These are phyloP conservation scores for Trypanosoma melophagium DNA, from an alignment of 208 protist species.

Conservation along the genomic window DNA sequence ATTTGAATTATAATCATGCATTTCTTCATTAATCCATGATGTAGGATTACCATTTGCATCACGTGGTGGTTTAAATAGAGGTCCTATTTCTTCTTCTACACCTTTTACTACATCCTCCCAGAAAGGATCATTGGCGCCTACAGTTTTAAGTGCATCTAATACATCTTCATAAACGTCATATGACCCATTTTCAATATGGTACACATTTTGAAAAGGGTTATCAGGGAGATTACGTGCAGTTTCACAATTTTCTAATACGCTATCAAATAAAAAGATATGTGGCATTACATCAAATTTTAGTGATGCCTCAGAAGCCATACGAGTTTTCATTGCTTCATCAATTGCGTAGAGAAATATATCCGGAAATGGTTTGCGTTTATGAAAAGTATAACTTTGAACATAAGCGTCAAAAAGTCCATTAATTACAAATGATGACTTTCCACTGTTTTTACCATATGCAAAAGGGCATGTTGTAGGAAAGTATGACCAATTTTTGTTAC, in stretches of 20 bases:
- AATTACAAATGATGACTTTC: constrained; percentile 52
- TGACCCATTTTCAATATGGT: constrained; percentile 63
- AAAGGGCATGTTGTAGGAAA: constrained; percentile 60
- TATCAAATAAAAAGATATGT: constrained; percentile 81
- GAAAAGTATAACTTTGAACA: constrained; percentile 66
- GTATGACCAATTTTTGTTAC: constrained; percentile 40
- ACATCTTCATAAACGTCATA: constrained; percentile 73
- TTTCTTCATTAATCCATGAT: constrained; percentile 76
- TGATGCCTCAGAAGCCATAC: constrained; percentile 57
- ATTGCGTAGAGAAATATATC: constrained; percentile 75
- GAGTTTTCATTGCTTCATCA: constrained; percentile 43
- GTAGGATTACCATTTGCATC: constrained; percentile 39
- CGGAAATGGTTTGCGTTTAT: constrained; percentile 80
- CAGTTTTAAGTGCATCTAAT: constrained; percentile 46
- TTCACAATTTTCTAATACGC: constrained; percentile 62
- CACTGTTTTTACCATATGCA: constrained; percentile 41
- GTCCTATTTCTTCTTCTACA: constrained; percentile 61
- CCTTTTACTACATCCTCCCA: constrained; percentile 58
- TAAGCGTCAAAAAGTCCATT: constrained; percentile 76
- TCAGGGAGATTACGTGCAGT: constrained; percentile 54
- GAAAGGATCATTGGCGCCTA: constrained; percentile 62
- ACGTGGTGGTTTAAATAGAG: constrained; percentile 48
- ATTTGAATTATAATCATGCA: constrained; percentile 72
- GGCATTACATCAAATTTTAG: constrained; percentile 65
- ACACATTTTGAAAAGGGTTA: constrained; percentile 66